phyloP scores from a whole-genome alignment of 345 rosid genomes.

The Lumnitzera littorea region DNA sequence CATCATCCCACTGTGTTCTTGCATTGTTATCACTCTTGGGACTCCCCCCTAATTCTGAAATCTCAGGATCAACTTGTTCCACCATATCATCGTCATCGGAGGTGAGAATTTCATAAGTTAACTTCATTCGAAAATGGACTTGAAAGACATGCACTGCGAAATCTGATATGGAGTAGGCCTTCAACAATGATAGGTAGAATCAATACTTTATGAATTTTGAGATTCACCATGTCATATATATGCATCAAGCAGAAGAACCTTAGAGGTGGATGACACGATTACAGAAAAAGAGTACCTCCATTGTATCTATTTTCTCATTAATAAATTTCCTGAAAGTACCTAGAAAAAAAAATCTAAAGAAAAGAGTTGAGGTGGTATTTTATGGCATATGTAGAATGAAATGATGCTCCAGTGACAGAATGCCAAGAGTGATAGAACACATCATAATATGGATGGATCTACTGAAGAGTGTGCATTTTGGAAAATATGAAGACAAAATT shows the following conservation, averaged over 20 bases:
- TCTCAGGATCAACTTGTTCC: conserved; percentile 41
- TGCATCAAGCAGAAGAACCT: too few species aligned
- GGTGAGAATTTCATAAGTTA: conserved; percentile 70
- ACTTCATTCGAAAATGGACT: conserved; percentile 82
- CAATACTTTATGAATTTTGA: conserved; percentile 2
- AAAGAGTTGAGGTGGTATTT: too few species aligned
- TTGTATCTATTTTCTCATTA: too few species aligned
- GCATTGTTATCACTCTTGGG: conserved; percentile 35
- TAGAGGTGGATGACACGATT: too few species aligned
- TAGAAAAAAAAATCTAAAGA: too few species aligned
- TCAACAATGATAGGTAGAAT: conserved; percentile 21
- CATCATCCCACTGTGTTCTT: conserved; percentile 86
- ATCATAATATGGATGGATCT: not conserved
- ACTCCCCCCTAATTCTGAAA: conserved; percentile 36
- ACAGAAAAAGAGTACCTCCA: too few species aligned
- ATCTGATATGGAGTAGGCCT: conserved; percentile 80
- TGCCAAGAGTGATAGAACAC: too few species aligned
- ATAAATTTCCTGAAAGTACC: too few species aligned
- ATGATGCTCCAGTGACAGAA: too few species aligned
- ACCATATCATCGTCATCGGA: conserved; percentile 49
- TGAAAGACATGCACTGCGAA: conserved; percentile 51
- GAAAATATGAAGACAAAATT: not conserved
- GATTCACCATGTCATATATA: too few species aligned
- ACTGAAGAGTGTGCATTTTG: not conserved
- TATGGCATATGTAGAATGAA: too few species aligned